Conservation (phyloP, 2,329 filamentous ascomycete genomes). For the Monosporascus sp. region DNA sequence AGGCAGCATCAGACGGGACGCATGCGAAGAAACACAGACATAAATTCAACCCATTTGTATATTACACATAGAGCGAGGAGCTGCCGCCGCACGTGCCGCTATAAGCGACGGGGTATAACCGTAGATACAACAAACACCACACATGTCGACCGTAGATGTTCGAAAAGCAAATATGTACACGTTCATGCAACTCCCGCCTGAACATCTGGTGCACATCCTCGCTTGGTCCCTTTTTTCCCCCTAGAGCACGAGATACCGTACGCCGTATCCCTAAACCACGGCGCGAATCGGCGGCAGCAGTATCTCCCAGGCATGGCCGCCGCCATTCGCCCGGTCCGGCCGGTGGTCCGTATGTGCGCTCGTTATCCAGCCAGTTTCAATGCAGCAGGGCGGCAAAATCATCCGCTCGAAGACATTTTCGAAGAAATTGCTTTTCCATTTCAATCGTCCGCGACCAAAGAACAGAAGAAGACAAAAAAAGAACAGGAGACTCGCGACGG, state of each 20-base stretch:
- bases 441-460: too few relatives aligned
- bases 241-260: neutral
- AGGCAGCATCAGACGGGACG: too few relatives aligned
- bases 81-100: neutral
- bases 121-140: neutral
- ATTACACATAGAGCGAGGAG: conserved; percentile 2
- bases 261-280: too few relatives aligned
- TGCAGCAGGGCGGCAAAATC: too few relatives aligned
- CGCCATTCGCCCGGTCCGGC: neutral
- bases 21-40: neutral
- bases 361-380: neutral
- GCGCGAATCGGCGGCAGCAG: too few relatives aligned
- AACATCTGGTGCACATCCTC: neutral
- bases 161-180: neutral
- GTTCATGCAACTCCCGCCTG: neutral
- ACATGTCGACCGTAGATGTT: neutral
- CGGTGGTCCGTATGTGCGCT: too few relatives aligned
- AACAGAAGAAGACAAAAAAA: too few relatives aligned
- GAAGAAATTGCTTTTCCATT: too few relatives aligned
- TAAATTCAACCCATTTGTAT: neutral
- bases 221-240: neutral
- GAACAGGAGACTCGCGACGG: neutral
- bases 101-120: neutral
- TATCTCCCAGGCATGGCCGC: neutral
- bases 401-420: too few relatives aligned